Conservation (phyloP, 441 rosid genomes). For the Gossypium trilobum region DNA sequence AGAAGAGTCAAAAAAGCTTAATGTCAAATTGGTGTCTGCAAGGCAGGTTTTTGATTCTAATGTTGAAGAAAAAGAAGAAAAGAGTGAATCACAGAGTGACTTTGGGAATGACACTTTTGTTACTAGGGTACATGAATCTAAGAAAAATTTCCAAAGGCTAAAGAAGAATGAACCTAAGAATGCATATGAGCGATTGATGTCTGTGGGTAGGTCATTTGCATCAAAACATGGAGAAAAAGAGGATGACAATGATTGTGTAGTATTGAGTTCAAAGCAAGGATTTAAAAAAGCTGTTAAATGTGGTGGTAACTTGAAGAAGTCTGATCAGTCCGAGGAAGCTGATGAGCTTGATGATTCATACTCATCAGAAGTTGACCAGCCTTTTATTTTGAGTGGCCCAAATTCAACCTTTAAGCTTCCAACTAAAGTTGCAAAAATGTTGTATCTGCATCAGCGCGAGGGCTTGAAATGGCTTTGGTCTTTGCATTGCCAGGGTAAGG, state of each 20-base stretch:
- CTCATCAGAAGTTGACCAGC: conserved; percentile 36
- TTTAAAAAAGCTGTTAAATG: conserved; percentile 21
- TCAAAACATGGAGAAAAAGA: conserved; percentile 32
- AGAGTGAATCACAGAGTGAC: conserved; percentile 13
- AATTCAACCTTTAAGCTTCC: conserved; percentile 44
- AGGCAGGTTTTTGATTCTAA: conserved; percentile 20
- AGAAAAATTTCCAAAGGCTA: conserved; percentile 18
- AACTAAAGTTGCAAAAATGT: conserved; percentile 48
- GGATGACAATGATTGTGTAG: conserved; percentile 37
- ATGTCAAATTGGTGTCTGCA: conserved; percentile 21
- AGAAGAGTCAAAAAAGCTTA: conserved; percentile 17
- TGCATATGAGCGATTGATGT: conserved; percentile 31
- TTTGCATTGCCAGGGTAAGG: conserved; percentile 73
- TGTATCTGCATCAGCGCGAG: conserved; percentile 79
- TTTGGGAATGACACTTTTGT: conserved; percentile 12
- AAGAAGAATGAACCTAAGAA: conserved; percentile 25
- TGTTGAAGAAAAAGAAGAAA: conserved; percentile 28
- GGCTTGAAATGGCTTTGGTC: conserved; percentile 95
- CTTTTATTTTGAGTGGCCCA: conserved; percentile 42
- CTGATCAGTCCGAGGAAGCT: conserved; percentile 21
- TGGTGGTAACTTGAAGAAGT: conserved; percentile 22
- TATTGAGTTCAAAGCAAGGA: conserved; percentile 29
- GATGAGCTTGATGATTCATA: conserved; percentile 29
- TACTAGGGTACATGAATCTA: conserved; percentile 18
- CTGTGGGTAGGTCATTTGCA: conserved; percentile 31